These are phyloP conservation scores for Dioszegia crocea DNA, from an alignment of 768 basidiomycete genomes.

Conservation along the genomic window DNA sequence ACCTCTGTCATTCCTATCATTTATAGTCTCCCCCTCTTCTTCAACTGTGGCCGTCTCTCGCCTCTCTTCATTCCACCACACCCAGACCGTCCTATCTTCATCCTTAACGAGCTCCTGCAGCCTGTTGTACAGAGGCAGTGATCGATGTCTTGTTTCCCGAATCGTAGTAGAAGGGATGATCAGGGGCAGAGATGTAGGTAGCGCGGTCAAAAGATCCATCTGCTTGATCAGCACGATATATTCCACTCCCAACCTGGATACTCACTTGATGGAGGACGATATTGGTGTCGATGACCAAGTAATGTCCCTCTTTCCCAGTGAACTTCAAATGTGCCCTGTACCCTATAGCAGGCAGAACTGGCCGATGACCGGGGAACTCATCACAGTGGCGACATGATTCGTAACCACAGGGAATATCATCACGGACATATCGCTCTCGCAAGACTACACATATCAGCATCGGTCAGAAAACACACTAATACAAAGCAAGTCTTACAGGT, in stretches of 20 bases:
- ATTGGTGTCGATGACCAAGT: slow-evolving; percentile 89
- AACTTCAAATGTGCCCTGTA: slow-evolving; percentile 56
- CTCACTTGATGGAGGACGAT: slow-evolving; percentile 80
- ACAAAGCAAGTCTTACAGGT: slow-evolving; percentile 63
- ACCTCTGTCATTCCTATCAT: slow-evolving; percentile 95
- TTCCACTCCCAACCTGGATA: not conserved
- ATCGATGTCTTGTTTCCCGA: slow-evolving; percentile 92
- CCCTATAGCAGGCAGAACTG: slow-evolving; percentile 61
- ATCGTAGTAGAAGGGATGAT: slow-evolving; percentile 91
- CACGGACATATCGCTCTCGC: slow-evolving; percentile 86
- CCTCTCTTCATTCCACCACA: slow-evolving; percentile 61
- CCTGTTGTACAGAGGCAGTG: slow-evolving; percentile 85
- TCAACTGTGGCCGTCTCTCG: slow-evolving; percentile 54
- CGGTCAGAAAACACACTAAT: not conserved
- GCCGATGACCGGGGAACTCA: slow-evolving; percentile 49
- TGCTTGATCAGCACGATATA: slow-evolving; percentile 49
- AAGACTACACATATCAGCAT: slow-evolving; percentile 58
- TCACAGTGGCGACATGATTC: slow-evolving; percentile 64
- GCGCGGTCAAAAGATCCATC: slow-evolving; percentile 91
- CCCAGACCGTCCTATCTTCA: slow-evolving; percentile 56
- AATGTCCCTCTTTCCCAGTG: slow-evolving; percentile 55
- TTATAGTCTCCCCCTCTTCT: slow-evolving; percentile 57
- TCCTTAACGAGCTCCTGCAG: slow-evolving; percentile 76
- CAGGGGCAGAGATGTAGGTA: slow-evolving; percentile 69
- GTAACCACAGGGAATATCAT: slow-evolving; percentile 84